A percentile compares a stretch with the other conserved stretches of the same genome.
phyloP scores from a whole-genome alignment of 2,329 filamentous ascomycete species.

The Apiospora arundinis region DNA sequence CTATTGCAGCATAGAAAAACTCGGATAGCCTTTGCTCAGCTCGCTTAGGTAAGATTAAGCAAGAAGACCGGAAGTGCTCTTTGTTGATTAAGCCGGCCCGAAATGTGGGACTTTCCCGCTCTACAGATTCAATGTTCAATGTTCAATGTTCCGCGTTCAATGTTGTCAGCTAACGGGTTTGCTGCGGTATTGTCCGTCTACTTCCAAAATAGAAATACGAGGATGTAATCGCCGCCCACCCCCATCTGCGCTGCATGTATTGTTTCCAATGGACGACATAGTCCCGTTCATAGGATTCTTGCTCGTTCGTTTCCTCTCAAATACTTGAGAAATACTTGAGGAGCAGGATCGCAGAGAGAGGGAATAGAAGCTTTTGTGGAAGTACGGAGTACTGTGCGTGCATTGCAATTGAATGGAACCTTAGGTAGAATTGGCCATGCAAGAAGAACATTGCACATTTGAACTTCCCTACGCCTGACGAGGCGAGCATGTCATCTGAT shows the following conservation, averaged over 20 bases:
- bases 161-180: not conserved
- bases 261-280: not conserved
- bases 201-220: not conserved
- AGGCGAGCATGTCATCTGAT: conserved; percentile 5
- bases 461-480: conserved; percentile 4
- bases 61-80: conserved; percentile 3
- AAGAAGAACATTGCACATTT: not conserved
- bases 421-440: not conserved
- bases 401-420: not conserved
- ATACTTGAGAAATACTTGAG: no score
- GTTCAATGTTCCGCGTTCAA: no score
- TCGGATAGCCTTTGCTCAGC: conserved; percentile 1
- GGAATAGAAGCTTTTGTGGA: not conserved
- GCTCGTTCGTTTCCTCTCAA: not conserved
- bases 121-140: no score
- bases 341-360: not conserved
- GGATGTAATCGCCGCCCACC: not conserved
- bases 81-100: not conserved
- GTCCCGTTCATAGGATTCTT: not conserved
- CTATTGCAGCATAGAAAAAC: not conserved
- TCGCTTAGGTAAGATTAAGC: not conserved
- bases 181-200: conserved; percentile 7
- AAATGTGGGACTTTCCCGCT: conserved; percentile 8
- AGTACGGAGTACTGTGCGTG: not conserved
- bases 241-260: not conserved